phyloP scores from a whole-genome alignment of 2,329 filamentous ascomycete genomes.

The Paradendryphiella salina region DNA sequence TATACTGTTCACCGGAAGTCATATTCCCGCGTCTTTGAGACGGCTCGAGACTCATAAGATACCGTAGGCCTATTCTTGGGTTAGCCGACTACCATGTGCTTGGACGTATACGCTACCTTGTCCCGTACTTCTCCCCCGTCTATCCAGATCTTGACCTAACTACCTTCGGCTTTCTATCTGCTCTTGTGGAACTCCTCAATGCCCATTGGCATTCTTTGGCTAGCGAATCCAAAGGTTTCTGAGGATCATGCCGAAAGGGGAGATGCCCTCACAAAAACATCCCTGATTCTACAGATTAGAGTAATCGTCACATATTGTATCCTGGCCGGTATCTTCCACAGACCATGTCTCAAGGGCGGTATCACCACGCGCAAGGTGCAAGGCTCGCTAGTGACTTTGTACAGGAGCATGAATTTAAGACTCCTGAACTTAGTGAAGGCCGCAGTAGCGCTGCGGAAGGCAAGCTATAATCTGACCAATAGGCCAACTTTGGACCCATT shows the following conservation, averaged over 20 bases:
- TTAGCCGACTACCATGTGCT: constrained; percentile 63
- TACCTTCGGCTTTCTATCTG: constrained; percentile 57
- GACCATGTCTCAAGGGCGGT: constrained; percentile 42
- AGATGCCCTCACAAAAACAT: constrained; percentile 52
- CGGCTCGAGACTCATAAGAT: background rate
- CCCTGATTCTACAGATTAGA: constrained; percentile 55
- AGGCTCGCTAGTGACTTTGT: constrained; percentile 49
- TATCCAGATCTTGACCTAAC: constrained; percentile 61
- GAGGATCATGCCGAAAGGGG: constrained; percentile 45
- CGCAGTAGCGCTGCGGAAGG: background rate
- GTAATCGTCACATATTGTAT: constrained; percentile 53
- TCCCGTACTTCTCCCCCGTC: constrained; percentile 60
- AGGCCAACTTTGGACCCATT: too few relatives aligned
- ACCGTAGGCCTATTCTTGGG: constrained; percentile 21
- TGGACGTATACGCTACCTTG: constrained; percentile 61
- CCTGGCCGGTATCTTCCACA: constrained; percentile 52
- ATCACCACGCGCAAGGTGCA: constrained; percentile 53
- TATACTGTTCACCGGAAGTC: constrained; percentile 40
- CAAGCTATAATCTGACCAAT: too few relatives aligned
- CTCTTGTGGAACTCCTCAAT: constrained; percentile 54
- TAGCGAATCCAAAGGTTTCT: constrained; percentile 46
- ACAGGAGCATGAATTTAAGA: constrained; percentile 44
- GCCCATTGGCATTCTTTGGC: constrained; percentile 52
- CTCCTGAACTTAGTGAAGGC: background rate
- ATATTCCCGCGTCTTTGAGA: background rate